Percentiles rank a stretch among this genome's conserved stretches.
Conservation (phyloP, 495 filamentous ascomycete genomes). For the Podospora pseudoanserina region DNA sequence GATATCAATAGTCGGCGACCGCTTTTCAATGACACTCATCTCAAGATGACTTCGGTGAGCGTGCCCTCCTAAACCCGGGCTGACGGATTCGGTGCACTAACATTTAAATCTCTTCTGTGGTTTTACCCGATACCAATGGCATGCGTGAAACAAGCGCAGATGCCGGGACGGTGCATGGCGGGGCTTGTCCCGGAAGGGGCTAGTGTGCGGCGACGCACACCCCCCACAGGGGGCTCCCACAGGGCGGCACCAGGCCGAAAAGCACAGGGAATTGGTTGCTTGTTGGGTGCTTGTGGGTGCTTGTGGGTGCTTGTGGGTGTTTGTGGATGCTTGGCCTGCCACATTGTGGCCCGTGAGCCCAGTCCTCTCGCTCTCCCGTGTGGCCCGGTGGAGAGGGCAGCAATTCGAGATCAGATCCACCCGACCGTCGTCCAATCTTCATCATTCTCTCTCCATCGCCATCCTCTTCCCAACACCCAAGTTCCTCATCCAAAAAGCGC, state of each 20-base stretch:
- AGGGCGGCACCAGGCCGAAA: no score
- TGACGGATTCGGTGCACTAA: conserved; percentile 19
- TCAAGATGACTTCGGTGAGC: neutral
- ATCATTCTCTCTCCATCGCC: conserved; percentile 24
- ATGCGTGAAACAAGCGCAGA: conserved; percentile 14
- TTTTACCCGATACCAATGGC: conserved; percentile 13
- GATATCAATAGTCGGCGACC: neutral
- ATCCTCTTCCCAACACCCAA: conserved; percentile 13
- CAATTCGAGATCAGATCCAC: conserved; percentile 33
- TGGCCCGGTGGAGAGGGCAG: conserved; percentile 2
- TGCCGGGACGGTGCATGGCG: neutral
- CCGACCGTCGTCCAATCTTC: conserved; percentile 30
- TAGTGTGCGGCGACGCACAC: conserved; percentile 14
- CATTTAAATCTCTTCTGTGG: conserved; percentile 25
- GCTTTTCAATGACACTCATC: neutral
- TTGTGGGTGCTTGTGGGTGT: neutral
- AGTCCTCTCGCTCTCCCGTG: conserved; percentile 1
- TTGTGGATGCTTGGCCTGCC: neutral
- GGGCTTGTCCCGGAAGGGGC: neutral
- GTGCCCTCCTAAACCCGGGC: neutral
- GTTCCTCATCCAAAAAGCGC: conserved; percentile 11
- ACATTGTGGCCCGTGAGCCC: neutral
- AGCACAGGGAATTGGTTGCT: neutral
- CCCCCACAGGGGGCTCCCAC: neutral
- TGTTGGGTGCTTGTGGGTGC: neutral